These are phyloP conservation scores for Baeospora myosura DNA, from an alignment of 1,284 basidiomycete species.

Conservation along the genomic window DNA sequence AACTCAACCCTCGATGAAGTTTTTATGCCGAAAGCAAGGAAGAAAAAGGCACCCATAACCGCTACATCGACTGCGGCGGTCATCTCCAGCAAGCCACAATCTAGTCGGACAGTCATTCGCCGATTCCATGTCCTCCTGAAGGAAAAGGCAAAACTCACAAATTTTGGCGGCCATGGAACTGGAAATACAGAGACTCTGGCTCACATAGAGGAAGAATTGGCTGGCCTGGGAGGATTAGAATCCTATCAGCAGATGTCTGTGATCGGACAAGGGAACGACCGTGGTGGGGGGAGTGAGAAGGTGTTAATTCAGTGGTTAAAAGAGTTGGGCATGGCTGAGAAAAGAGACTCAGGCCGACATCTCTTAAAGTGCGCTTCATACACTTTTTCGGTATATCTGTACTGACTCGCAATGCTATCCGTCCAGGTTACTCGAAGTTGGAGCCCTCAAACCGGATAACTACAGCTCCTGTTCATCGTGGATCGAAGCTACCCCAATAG, in stretches of 20 bases:
- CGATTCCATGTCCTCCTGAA: constrained; percentile 66
- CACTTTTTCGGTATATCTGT: constrained; percentile 1
- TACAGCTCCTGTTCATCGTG: constrained; percentile 58
- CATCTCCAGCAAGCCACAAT: constrained; percentile 35
- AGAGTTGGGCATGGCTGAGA: constrained; percentile 36
- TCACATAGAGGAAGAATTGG: constrained; percentile 54
- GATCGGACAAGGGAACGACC: constrained; percentile 69
- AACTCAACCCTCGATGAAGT: no score
- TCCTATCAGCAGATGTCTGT: constrained; percentile 76
- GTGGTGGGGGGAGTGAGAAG: constrained; percentile 82
- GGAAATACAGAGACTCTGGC: constrained; percentile 30
- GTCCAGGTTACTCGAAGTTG: constrained; percentile 77
- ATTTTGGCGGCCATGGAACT: constrained; percentile 16
- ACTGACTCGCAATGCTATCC: background rate
- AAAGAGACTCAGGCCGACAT: constrained; percentile 14
- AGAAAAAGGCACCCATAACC: no score
- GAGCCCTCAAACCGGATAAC: constrained; percentile 79
- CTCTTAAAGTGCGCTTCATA: constrained; percentile 35
- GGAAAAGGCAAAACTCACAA: constrained; percentile 42
- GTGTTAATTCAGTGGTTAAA: constrained; percentile 71
- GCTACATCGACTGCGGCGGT: no score
- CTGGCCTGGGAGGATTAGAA: constrained; percentile 65
- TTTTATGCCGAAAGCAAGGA: no score
- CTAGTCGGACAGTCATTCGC: constrained; percentile 59
- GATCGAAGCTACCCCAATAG: constrained; percentile 71